Evolutionary conservation across 2,329 filamentous ascomycete genomes (phyloP), one percentile per base, ranked within the genome.

Genomic region (Epichloe bromicola): DNA sequence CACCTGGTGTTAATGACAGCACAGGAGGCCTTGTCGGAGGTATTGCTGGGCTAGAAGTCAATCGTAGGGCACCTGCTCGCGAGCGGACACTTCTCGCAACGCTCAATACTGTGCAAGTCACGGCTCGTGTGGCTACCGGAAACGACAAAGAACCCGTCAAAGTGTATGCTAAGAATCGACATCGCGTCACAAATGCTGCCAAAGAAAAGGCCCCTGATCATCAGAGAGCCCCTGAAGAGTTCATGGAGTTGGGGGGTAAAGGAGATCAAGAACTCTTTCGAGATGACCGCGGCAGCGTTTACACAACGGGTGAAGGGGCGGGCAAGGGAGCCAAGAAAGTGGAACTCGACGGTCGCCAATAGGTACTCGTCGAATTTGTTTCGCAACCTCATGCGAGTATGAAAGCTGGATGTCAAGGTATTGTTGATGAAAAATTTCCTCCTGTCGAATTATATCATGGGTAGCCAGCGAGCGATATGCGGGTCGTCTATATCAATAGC

Each of bases 1-100:
- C 65, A 14, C 71, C 79, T 37, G 82, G 76, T 54, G 74, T 84
- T 33, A 83, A 82, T 54, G 91, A 96, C 69, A 95, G 89, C 68
- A 96, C 90, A 15, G 89, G 94, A 61, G 90, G 91, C 5, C 75
- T 98, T 20, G 90, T 93, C 0, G 87, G 87, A n/a, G 89, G 86
- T 34, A 79, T 98, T 58, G 82, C 81, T 23, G 78, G 80, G 11
- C 76, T 98, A 10, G 88, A 93, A 58, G 90, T 98, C 63, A 82
- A 85, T 26, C 86, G 85, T 59, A 82, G 91, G 56, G 93, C 90
- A 56, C 70, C 88, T 0, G 73, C 78, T 26, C 82, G 93, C 14
- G 87, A 97, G 68, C 82, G 93, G 46, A 98, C 93, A 0, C 70
- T 97, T 50, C 75, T 98, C 38, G 85, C 85, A 59, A 82, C 78